Evolutionary conservation across 2,329 filamentous ascomycete species (phyloP), one percentile per base, ranked within the genome.

Genomic region (Tolypocladium ophioglossoides): DNA sequence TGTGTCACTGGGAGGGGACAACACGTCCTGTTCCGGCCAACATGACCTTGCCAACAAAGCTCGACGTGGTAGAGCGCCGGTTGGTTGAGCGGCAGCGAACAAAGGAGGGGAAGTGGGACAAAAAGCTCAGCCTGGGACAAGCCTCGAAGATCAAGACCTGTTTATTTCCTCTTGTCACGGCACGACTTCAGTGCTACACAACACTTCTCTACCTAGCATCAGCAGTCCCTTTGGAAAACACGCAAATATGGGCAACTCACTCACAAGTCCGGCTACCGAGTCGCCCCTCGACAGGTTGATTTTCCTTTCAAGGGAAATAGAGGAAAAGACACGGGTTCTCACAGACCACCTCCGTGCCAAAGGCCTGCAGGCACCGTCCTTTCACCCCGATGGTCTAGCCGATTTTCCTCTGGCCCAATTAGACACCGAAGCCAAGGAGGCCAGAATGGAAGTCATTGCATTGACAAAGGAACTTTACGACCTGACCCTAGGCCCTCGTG

Each of bases 381-480:
- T 57, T 39, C 49, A 58, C 14, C 24, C 55, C 22, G 50, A 56
- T 11, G 62, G 62, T n/a, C 51, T 54, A 6, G 41, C 60, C 4
- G 60, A 61, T 16, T 62, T 62, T 27, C 54, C 60, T 12, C n/a
- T 60, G 0, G 37, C 37, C 11, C 56, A 54, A 12, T 47, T 49
- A 8, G 54, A 52, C 12, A 27, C 37, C 18, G 57, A 62, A 24
- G 53, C 56, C 5, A 37, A 49, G 7, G 52, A 44, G 44, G 57
- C 48, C n/a, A 55, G 62, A 9, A 41, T 57, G 24, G 56, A 63
- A 35, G 32, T 66, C 39, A 56, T 62, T n/a, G 55, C 47, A 24
- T 50, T 57, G n/a, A 61, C 58, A 9, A 55, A 59, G 41, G 57
- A 62, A 27, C 57, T 62, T n/a, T 57, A 61, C 27, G 58, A 62